Base-by-base conservation (phyloP, 768 basidiomycete genomes). In the Xerocomus brunneocitrinus region DNA sequence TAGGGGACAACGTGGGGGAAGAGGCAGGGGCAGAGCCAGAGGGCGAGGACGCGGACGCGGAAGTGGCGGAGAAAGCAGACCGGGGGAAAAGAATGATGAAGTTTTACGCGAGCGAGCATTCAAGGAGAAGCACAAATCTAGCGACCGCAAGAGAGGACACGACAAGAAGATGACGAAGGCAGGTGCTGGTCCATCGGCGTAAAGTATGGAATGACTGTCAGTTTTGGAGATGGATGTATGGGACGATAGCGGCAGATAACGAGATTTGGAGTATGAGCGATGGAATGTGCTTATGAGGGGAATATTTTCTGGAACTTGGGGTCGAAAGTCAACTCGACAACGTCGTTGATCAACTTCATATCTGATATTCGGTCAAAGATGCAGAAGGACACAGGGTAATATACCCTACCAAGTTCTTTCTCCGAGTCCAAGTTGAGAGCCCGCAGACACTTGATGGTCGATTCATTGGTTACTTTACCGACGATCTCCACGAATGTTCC, bases 151-250 rank as follows among this genome's bases (percentile, higher is more conserved):
- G 68, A 73, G 89, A 49, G 94, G 91, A 0, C 88, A 91, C 62
- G 94, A 94, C 68, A 89, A 84, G 71, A 97, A 97, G 74, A 84
- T 95, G 88, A 78, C 81, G 9, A 79, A 75, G 54, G 81, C 74
- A 52, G 88, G 82, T 10, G 76, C 58, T 12, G 78, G 74, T 16
- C 71, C 73, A 38, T 61, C 70, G 9, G 40, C 39, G 22, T 68
- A 43, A 36, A 31, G 14, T 19, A 36, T 25, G 24, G 42, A 16
- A 39, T n/a, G 24, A 36, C 30, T 8, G n/a, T 13, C 10, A 24
- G 13, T 24, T 41, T 41, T 41, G 10, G 40, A 25, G 40, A 14
- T 25, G 36, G 36, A 38, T n/a, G 7, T 19, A 19, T 32, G 16
- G 5, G 32, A 34, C 32, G 2, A 36, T 3, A n/a, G 34, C 34